A percentile compares a stretch with the other conserved stretches of the same genome.
Evolutionary conservation across 1,139 yeast species (phyloP).

Genomic region (Ogataea hybrid): DNA sequence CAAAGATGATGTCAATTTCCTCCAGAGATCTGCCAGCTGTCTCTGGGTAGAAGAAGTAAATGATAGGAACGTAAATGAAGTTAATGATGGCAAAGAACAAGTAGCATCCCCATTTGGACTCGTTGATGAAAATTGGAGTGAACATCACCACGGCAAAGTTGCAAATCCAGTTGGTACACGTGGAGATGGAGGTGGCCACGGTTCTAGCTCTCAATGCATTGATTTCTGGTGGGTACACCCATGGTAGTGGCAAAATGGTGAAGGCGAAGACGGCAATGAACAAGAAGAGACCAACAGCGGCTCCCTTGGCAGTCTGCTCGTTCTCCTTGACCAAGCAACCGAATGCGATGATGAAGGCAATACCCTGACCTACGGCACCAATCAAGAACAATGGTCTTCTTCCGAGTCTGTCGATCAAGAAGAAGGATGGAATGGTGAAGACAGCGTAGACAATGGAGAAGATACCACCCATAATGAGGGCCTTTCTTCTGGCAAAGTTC

Average conservation of each 20-base stretch:
- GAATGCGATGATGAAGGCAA: conserved; percentile 39
- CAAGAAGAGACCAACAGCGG: conserved; percentile 47
- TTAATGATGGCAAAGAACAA: conserved; percentile 41
- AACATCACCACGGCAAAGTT: conserved; percentile 48
- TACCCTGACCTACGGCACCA: conserved; percentile 43
- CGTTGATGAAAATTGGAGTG: conserved; percentile 44
- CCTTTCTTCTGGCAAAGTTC: conserved; percentile 47
- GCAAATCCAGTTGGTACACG: conserved; percentile 52
- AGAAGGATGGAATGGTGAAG: conserved; percentile 62
- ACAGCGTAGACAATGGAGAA: conserved; percentile 61
- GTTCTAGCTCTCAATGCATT: conserved; percentile 44
- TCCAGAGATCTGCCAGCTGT: conserved; percentile 62
- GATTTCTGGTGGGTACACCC: conserved; percentile 48
- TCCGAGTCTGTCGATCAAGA: conserved; percentile 60
- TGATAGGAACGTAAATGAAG: conserved; percentile 50
- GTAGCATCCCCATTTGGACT: conserved; percentile 43
- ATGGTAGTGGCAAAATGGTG: conserved; percentile 40
- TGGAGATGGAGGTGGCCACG: conserved; percentile 42
- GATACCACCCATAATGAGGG: conserved; percentile 63
- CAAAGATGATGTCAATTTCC: conserved; percentile 56
- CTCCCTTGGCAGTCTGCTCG: conserved; percentile 38
- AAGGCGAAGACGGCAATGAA: conserved; percentile 41
- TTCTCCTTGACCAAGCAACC: conserved; percentile 37
- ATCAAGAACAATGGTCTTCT: conserved; percentile 50
- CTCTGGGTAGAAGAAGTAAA: conserved; percentile 68